A percentile compares a stretch with the other conserved stretches of the same genome.
These are phyloP conservation scores for Backusella australiensis DNA, from an alignment of 192 early-diverging fungal genomes.

Conservation along the genomic window DNA sequence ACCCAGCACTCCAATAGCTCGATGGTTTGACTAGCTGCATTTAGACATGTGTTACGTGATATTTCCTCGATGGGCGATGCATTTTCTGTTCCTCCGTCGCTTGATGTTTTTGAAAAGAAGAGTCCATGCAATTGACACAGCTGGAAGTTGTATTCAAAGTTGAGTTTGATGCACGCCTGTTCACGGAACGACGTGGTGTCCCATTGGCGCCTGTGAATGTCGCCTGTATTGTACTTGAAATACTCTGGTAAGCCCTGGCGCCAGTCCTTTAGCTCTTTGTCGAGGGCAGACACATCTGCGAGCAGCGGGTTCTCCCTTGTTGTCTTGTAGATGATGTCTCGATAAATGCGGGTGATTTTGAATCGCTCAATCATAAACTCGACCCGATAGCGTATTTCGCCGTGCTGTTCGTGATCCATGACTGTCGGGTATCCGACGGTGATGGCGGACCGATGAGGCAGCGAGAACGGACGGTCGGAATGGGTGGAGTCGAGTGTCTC, in stretches of 20 bases:
- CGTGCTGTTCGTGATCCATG: conserved; percentile 21
- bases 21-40: conserved; percentile 23
- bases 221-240: conserved; percentile 24
- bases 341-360: conserved; percentile 31
- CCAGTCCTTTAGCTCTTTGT: conserved; percentile 28
- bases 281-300: conserved; percentile 20
- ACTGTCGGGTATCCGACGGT: neutral
- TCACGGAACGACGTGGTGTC: conserved; percentile 28
- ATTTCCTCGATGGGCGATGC: conserved; percentile 8
- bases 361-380: conserved; percentile 35
- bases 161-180: conserved; percentile 38
- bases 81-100: neutral
- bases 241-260: conserved; percentile 22
- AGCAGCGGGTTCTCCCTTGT: conserved; percentile 17
- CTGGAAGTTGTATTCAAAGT: conserved; percentile 38
- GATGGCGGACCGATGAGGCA: conserved; percentile 16
- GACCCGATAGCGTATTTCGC: conserved; percentile 26
- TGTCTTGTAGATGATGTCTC: conserved; percentile 22
- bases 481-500: conserved; percentile 27
- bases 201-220: conserved; percentile 9
- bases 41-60: conserved; percentile 21
- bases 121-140: conserved; percentile 31
- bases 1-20: conserved; percentile 30
- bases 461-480: conserved; percentile 31
- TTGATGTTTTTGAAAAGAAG: conserved; percentile 21